Conservation (phyloP, 306 rosid genomes). For the Castanopsis chinensis region DNA sequence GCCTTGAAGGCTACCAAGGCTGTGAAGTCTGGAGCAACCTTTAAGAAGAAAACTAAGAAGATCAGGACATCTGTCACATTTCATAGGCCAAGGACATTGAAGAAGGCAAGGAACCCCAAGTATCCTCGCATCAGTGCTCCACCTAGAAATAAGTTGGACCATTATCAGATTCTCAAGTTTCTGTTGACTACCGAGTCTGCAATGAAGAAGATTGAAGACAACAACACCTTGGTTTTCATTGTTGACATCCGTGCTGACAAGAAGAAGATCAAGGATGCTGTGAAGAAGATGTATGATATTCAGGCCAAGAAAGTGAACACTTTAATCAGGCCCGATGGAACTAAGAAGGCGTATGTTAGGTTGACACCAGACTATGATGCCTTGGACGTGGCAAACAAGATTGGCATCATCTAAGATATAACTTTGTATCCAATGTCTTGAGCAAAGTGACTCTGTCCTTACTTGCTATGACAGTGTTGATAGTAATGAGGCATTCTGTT, state of each 20-base stretch:
- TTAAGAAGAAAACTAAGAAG: slow-evolving; percentile 79
- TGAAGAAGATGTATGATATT: slow-evolving; percentile 89
- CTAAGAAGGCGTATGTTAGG: slow-evolving; percentile 91
- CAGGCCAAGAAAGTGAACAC: slow-evolving; percentile 94
- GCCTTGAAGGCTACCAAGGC: slow-evolving; percentile 96
- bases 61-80: too few species aligned
- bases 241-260: slow-evolving; percentile 87
- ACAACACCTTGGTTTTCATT: slow-evolving; percentile 78
- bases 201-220: slow-evolving; percentile 93
- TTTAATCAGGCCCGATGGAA: slow-evolving; percentile 95
- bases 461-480: slow-evolving; percentile 41
- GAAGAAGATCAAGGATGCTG: slow-evolving; percentile 84
- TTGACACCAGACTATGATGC: slow-evolving; percentile 87
- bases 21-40: slow-evolving; percentile 64
- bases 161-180: slow-evolving; percentile 78
- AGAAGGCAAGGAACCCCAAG: too few species aligned
- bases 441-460: slow-evolving; percentile 19
- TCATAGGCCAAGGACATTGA: too few species aligned
- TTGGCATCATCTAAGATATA: slow-evolving; percentile 70
- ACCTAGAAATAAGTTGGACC: too few species aligned
- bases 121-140: too few species aligned
- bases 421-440: slow-evolving; percentile 1
- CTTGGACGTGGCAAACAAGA: slow-evolving; percentile 92
- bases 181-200: slow-evolving; percentile 88
- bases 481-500: slow-evolving; percentile 22